A percentile compares a stretch with the other conserved stretches of the same genome.
phyloP scores from a whole-genome alignment of 2,329 filamentous ascomycete species.

The Rhynchosporium agropyri region DNA sequence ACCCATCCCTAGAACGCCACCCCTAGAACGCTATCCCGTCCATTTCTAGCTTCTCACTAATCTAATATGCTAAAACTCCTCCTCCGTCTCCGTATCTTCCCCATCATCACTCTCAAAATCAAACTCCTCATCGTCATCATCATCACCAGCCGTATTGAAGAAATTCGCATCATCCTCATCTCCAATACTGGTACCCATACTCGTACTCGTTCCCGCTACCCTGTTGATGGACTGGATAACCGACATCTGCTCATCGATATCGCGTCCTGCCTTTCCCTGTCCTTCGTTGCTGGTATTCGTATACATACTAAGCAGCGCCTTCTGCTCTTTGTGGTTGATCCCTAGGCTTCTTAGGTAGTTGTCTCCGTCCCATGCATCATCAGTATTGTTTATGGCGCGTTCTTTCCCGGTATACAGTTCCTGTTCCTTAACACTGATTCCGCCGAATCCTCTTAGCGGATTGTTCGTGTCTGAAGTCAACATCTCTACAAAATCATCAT shows the following conservation, averaged over 20 bases:
- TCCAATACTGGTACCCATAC: not conserved
- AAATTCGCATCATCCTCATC: constrained; percentile 16
- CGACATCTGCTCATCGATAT: not conserved
- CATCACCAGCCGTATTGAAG: constrained; percentile 13
- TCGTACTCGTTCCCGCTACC: not conserved
- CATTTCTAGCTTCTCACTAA: not conserved
- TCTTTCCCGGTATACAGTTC: too few relatives aligned
- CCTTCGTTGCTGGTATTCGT: not conserved
- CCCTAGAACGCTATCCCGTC: not conserved
- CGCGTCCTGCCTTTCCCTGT: constrained; percentile 2
- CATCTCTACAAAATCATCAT: not conserved
- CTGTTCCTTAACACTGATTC: too few relatives aligned
- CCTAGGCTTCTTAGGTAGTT: too few relatives aligned
- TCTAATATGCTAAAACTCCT: constrained; percentile 8
- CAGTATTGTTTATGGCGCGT: too few relatives aligned
- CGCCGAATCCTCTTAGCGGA: too few relatives aligned
- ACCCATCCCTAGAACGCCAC: not conserved
- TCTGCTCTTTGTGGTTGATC: not conserved
- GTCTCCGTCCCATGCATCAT: too few relatives aligned
- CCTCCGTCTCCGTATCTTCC: constrained; percentile 20
- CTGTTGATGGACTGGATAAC: not conserved
- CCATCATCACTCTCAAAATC: constrained; percentile 16
- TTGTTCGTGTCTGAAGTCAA: not conserved
- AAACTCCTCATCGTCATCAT: constrained; percentile 10
- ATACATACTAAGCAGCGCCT: not conserved